A percentile compares a stretch with the other conserved stretches of the same genome.
Evolutionary conservation across 306 rosid genomes (phyloP).

Genomic region (Vachellia collinsii): DNA sequence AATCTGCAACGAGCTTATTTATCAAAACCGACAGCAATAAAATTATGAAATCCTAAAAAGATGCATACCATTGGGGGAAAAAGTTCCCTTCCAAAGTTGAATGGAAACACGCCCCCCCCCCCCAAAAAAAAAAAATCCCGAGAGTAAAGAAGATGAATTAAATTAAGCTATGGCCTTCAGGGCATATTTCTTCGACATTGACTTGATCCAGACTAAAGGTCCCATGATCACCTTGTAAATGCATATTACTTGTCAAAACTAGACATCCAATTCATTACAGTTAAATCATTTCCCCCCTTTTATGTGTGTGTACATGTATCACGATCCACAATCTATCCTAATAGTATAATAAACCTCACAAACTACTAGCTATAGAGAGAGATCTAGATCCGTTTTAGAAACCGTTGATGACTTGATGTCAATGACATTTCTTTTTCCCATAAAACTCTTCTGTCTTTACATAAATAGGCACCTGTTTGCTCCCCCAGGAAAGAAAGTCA

Average conservation of each 20-base stretch:
- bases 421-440: neutral
- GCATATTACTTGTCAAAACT: neutral
- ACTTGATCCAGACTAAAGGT: neutral
- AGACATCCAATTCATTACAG: neutral
- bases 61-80: conserved; percentile 11
- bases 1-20: conserved; percentile 56
- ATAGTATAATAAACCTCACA: neutral
- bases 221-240: neutral
- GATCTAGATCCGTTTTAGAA: neutral
- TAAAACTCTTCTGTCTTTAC: neutral
- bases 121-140: neutral
- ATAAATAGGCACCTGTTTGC: neutral
- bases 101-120: neutral
- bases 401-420: neutral
- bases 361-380: neutral
- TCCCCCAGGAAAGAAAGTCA: neutral
- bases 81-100: neutral
- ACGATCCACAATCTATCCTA: neutral
- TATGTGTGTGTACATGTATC: neutral
- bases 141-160: neutral
- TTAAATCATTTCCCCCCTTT: neutral
- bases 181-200: neutral
- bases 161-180: neutral
- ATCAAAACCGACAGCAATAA: conserved; percentile 34
- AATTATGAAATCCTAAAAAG: conserved; percentile 1